Evolutionary conservation across 371 early-diverging fungal genomes (phyloP), one percentile per base, ranked within the genome.

Genomic region (Mortierella sp.): DNA sequence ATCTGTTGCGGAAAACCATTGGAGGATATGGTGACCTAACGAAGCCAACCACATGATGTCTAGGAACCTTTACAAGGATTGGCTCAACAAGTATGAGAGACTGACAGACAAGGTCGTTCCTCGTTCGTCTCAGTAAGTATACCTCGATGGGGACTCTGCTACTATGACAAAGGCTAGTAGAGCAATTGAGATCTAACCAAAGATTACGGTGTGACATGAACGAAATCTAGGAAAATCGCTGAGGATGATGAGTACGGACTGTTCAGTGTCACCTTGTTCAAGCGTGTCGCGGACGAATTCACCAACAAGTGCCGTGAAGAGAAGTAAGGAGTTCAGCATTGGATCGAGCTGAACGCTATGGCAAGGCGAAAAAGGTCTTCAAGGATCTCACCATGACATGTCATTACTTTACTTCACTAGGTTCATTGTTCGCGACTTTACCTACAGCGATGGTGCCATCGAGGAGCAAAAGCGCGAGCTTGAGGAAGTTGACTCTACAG

Each of bases 101-200:
- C 70, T 98, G 56, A 88, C 96, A 2, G 86, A 89, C 46, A 95
- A 95, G 95, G 94, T 98, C 19, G 98, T 98, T 9, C 99, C 99
- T 24, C 90, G 99, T 37, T 97, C 98, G 0, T 87, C 94, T 59
- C 80, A 84, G 94, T 95, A 88, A 79, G 90, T 74, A 46, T 46
- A 46, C 22, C 34, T n/a, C n/a, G n/a, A n/a, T n/a, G n/a, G n/a
- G n/a, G n/a, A n/a, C n/a, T n/a, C n/a, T n/a, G n/a, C n/a, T n/a
- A n/a, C n/a, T n/a, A n/a, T n/a, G n/a, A n/a, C n/a, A n/a, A n/a
- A n/a, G n/a, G n/a, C n/a, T n/a, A n/a, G n/a, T n/a, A n/a, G n/a
- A n/a, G n/a, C n/a, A n/a, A n/a, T n/a, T 19, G 19, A 17, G n/a
- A 45, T 10, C 45, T 45, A 45, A 45, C 45, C 6, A 45, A 45